Evolutionary conservation across 1,284 basidiomycete genomes (phyloP).

Genomic region (Schizophyllum amplum): DNA sequence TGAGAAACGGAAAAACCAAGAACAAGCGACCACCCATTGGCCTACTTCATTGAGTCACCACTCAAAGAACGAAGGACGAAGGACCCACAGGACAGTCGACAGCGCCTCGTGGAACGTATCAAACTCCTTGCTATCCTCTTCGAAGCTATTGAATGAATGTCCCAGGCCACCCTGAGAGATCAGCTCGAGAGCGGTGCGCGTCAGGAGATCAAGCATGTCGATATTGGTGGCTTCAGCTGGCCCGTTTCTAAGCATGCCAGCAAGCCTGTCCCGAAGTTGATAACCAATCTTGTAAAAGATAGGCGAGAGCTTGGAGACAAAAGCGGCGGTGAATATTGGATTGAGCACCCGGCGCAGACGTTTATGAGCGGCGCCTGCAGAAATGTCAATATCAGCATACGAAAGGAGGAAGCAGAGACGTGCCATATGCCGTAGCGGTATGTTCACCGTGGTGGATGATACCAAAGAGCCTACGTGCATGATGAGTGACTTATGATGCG

Average conservation of each 20-base stretch:
- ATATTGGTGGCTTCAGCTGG: conserved; percentile 15
- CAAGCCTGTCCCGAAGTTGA: conserved; percentile 17
- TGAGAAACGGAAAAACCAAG: conserved; percentile 19
- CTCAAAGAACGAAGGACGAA: neutral
- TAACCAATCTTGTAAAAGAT: conserved; percentile 21
- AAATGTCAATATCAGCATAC: neutral
- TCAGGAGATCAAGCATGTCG: conserved; percentile 26
- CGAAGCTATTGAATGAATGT: conserved; percentile 28
- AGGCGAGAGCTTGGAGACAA: conserved; percentile 24
- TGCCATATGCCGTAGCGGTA: neutral
- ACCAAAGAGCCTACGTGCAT: neutral
- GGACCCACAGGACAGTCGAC: conserved; percentile 1
- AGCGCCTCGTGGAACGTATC: conserved; percentile 12
- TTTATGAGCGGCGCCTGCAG: conserved; percentile 22
- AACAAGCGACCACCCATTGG: conserved; percentile 18
- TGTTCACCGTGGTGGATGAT: neutral
- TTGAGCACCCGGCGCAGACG: conserved; percentile 25
- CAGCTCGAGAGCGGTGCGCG: conserved; percentile 29
- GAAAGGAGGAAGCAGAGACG: neutral
- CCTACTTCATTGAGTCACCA: conserved; percentile 6
- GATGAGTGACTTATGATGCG: neutral
- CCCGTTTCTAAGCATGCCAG: conserved; percentile 11
- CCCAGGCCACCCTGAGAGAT: conserved; percentile 31
- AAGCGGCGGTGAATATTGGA: conserved; percentile 23
- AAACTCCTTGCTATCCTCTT: conserved; percentile 19